Percentiles rank a stretch among this genome's conserved stretches.
Conservation (phyloP, 2,329 filamentous ascomycete genomes). For the Mycocentrospora acerina region DNA sequence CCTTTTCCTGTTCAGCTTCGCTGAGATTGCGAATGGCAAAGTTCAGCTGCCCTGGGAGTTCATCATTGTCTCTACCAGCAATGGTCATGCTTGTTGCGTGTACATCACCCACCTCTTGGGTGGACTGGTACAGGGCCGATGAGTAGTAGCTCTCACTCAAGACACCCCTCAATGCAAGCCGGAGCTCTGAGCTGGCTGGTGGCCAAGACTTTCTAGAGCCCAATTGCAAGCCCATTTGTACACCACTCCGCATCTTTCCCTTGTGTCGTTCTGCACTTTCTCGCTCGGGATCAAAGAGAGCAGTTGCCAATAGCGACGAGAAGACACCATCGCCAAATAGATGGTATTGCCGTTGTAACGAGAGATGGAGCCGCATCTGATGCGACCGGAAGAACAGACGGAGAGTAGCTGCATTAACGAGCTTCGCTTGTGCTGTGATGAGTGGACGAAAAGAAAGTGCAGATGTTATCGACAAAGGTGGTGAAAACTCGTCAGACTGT, state of each 20-base stretch:
- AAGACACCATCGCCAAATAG: slow-evolving; percentile 85
- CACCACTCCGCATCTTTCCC: slow-evolving; percentile 66
- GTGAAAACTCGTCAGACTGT: slow-evolving; percentile 38
- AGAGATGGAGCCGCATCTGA: slow-evolving; percentile 69
- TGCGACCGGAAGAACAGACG: slow-evolving; percentile 75
- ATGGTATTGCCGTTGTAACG: slow-evolving; percentile 76
- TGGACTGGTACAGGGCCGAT: slow-evolving; percentile 34
- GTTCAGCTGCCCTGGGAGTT: slow-evolving; percentile 49
- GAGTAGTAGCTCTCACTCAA: slow-evolving; percentile 70
- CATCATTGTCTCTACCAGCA: slow-evolving; percentile 29
- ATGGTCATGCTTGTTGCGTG: slow-evolving; percentile 6
- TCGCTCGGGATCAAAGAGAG: slow-evolving; percentile 81
- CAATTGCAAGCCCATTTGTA: slow-evolving; percentile 76
- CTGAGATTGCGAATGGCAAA: slow-evolving; percentile 78
- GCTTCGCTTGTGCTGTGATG: slow-evolving; percentile 69
- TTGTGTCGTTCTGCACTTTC: slow-evolving; percentile 73
- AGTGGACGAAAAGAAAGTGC: slow-evolving; percentile 75
- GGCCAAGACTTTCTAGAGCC: slow-evolving; percentile 86
- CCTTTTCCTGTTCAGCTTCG: slow-evolving; percentile 75
- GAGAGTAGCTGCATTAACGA: slow-evolving; percentile 77
- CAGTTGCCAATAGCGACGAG: slow-evolving; percentile 73
- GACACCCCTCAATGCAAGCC: slow-evolving; percentile 83
- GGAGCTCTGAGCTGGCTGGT: slow-evolving; percentile 89
- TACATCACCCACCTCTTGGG: slow-evolving; percentile 4
- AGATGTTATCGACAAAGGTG: slow-evolving; percentile 60